A percentile compares a stretch with the other conserved stretches of the same genome.
phyloP scores from a whole-genome alignment of 1,284 basidiomycete species.

The Omphalotus olearius region DNA sequence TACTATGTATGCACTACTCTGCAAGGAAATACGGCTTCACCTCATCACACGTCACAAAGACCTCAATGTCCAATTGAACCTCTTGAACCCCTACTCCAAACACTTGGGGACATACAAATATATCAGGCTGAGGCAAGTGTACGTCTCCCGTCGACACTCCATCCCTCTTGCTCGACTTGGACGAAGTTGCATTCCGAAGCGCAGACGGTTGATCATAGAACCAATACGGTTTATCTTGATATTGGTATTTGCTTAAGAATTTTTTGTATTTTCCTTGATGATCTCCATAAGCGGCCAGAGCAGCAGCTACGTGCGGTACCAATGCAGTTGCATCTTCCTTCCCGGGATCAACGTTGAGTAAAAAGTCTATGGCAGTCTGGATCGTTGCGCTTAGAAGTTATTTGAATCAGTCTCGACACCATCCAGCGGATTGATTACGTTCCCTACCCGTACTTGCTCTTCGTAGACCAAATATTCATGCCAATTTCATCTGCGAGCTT shows the following conservation, averaged over 20 bases:
- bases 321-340: slow-evolving; percentile 41
- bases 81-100: slow-evolving; percentile 27
- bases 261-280: slow-evolving; percentile 45
- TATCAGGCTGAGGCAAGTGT: background rate
- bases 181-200: slow-evolving; percentile 19
- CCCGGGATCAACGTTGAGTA: slow-evolving; percentile 42
- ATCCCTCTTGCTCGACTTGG: slow-evolving; percentile 11
- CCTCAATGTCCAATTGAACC: slow-evolving; percentile 45
- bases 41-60: slow-evolving; percentile 45
- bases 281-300: slow-evolving; percentile 54
- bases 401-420: background rate
- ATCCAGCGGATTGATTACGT: background rate
- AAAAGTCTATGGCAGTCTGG: slow-evolving; percentile 50
- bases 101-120: slow-evolving; percentile 40
- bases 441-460: slow-evolving; percentile 30
- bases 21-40: slow-evolving; percentile 35
- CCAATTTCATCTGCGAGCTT: slow-evolving; percentile 53
- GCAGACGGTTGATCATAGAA: slow-evolving; percentile 47
- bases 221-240: slow-evolving; percentile 41
- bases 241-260: slow-evolving; percentile 35
- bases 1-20: no score
- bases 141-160: slow-evolving; percentile 7
- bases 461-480: slow-evolving; percentile 45
- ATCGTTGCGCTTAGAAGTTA: slow-evolving; percentile 40
- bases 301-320: slow-evolving; percentile 49